Evolutionary conservation across 1,139 yeast species (phyloP), one percentile per base, ranked within the genome.

Genomic region (Petasospora rhodanensis): DNA sequence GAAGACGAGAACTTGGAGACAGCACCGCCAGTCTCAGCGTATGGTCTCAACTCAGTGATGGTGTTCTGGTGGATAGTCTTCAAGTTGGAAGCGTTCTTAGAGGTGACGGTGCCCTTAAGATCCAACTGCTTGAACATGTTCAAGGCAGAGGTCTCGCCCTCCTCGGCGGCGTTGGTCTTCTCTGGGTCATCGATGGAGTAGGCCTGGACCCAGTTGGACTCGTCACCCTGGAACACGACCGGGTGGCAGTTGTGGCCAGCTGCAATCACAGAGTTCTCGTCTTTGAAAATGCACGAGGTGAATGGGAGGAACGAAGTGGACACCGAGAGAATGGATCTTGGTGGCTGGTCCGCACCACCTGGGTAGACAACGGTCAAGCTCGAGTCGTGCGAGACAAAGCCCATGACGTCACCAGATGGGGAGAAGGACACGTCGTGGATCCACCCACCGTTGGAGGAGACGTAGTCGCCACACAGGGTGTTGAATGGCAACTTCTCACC

Each of bases 221-320:
- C 76, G 44, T 71, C 66, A 26, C 95, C 95, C 50, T 76, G 71
- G 53, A 84, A 91, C 26, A 86, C 79, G 37, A 89, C 76, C 41
- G 96, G 94, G 59, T 85, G 87, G 61, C 95, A 84, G 56, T 86
- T 87, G 63, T 82, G 89, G 28, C 99, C 99, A 8, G 93, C 97
- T 28, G 85, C 93, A 33, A 87, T 71, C 35, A 89, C 64, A 49
- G 78, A 75, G 47, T 66, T 62, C 46, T 82, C 83, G 42, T 70
- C 64, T 37, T 77, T 64, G 71, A 85, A 93, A 32, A 78, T 64
- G 35, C 89, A 59, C 4, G 94, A 68, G 49, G 76, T 76, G 68
- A 86, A 86, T 30, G 98, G 96, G 57, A 91, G 69, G 49, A 79
- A 76, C 34, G 79, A 76, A n/a, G 93, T 80, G 44, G 75, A 70